phyloP scores from a whole-genome alignment of 2,329 filamentous ascomycete species.

The Fusarium irregulare region DNA sequence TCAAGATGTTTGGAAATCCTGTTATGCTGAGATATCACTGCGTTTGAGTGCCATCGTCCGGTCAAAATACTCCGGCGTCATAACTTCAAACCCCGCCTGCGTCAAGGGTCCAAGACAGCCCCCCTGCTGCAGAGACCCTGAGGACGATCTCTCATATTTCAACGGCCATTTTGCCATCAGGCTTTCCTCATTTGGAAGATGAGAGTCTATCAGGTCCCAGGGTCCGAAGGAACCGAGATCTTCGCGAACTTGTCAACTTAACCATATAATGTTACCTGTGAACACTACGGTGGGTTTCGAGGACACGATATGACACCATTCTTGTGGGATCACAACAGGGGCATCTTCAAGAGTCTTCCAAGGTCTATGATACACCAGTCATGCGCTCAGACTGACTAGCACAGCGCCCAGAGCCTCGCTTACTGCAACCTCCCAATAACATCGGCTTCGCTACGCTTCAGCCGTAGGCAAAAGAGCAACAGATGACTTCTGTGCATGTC shows the following conservation, averaged over 20 bases:
- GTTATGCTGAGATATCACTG: background rate
- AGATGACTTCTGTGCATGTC: slow-evolving; percentile 41
- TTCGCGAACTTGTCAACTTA: slow-evolving; percentile 4
- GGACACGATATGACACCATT: slow-evolving; percentile 26
- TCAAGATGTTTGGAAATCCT: slow-evolving; percentile 3
- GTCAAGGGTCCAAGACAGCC: slow-evolving; percentile 23
- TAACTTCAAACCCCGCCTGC: slow-evolving; percentile 17
- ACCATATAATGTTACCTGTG: slow-evolving; percentile 3
- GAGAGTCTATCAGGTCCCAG: slow-evolving; percentile 4
- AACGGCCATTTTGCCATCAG: slow-evolving; percentile 11
- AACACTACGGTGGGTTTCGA: background rate
- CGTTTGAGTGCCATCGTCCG: slow-evolving; percentile 12
- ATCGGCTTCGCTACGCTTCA: slow-evolving; percentile 4
- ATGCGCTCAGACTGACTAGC: slow-evolving; percentile 9
- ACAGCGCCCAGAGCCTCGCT: slow-evolving; percentile 32
- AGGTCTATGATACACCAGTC: slow-evolving; percentile 8
- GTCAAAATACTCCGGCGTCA: slow-evolving; percentile 38
- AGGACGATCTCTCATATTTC: slow-evolving; percentile 24
- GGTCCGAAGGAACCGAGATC: slow-evolving; percentile 37
- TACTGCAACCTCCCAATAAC: slow-evolving; percentile 26
- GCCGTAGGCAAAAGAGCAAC: slow-evolving; percentile 22
- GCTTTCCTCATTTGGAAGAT: background rate
- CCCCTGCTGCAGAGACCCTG: slow-evolving; percentile 32
- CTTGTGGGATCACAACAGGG: slow-evolving; percentile 8
- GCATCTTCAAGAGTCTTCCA: slow-evolving; percentile 4